Base-by-base conservation (phyloP, 768 basidiomycete genomes). In the Boletus bicolor region DNA sequence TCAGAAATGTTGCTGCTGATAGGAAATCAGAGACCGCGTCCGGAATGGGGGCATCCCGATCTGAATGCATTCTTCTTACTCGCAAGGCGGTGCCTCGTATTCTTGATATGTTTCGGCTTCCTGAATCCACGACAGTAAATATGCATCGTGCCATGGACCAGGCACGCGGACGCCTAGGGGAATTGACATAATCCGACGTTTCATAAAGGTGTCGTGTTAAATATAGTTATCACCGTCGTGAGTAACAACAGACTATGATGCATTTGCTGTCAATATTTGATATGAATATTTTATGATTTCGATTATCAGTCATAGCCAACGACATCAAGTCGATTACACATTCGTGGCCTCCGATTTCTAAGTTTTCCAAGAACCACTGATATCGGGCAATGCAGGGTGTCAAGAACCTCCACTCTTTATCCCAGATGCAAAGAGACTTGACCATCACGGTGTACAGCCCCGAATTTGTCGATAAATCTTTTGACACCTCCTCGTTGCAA, bases 71-170 rank as follows among this genome's bases (percentile, higher is more conserved):
- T 12, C 68, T 86, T 24, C 74, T 90, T 8, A 75, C 75, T 14
- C 77, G 74, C 21, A 77, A 80, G 19, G 84, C 77, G 32, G 75
- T 89, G 3, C 82, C 83, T 12, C 62, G 64, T 24, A 77, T 91
- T 49, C 62, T 82, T 17, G 59, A 70, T 9, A 51, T 74, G 12
- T 80, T 87, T 46, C 70, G 68, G 11, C 70, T 88, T 28, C 73
- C 79, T 9, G 61, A 73, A 32, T 73, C 71, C 26, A 74, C 79
- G 30, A 74, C 72, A 28, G 70, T 75, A 35, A 82, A 86, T 62
- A 67, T 91, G 43, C 75, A 80, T 59, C 81, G 87, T 36, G 89
- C 88, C 5, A 67, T 89, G 12, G 82, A 84, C 56, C 89, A 91
- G 67, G 76, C 74, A 47, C 66, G 63, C 36, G 53, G 64, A 15